Evolutionary conservation across 768 basidiomycete genomes (phyloP), one percentile per base, ranked within the genome.

Genomic region (Psilocybe cubensis): DNA sequence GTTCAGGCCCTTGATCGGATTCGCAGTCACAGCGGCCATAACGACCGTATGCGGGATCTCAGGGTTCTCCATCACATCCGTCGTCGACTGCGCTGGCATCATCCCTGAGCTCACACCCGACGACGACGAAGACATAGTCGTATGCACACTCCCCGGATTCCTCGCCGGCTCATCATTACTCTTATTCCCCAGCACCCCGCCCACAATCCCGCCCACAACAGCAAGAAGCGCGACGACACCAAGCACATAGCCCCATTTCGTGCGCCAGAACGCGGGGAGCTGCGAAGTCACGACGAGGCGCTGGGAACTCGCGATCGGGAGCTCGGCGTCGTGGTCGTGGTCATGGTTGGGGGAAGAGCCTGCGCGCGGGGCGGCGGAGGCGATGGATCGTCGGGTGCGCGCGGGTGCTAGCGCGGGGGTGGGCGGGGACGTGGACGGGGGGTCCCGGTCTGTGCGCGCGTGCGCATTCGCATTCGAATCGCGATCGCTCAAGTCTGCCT

Each of bases 201-300:
- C 68, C 1, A 69, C 68, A 21, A 69, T 59, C 9, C 62, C 68
- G 6, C 66, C 66, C 24, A 68, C 48, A 11, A 69, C 28, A 9
- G 57, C 60, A n/a, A 64, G 56, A 11, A 66, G 41, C 40, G 63
- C 60, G 4, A 67, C 49, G 3, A 50, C 48, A 2, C 55, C 57
- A 31, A 68, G 27, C 24, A 53, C 35, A 58, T 3, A 57, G 40
- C 3, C 68, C 68, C 9, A 41, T 50, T 66, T 68, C 18, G 66
- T 68, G 21, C 47, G 28, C 68, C 66, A 68, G 59, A 66, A 65
- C 1, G 66, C 63, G 33, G 62, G 62, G 4, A 65, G 62, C 50
- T 50, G 35, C 10, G 66, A 63, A 1, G 66, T 64, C 28, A 64
- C 54, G n/a, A 56, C 58, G 5, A 64, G 58, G 31, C 55, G 56